phyloP scores from a whole-genome alignment of 768 basidiomycete genomes.

The Termitomyces sp. region DNA sequence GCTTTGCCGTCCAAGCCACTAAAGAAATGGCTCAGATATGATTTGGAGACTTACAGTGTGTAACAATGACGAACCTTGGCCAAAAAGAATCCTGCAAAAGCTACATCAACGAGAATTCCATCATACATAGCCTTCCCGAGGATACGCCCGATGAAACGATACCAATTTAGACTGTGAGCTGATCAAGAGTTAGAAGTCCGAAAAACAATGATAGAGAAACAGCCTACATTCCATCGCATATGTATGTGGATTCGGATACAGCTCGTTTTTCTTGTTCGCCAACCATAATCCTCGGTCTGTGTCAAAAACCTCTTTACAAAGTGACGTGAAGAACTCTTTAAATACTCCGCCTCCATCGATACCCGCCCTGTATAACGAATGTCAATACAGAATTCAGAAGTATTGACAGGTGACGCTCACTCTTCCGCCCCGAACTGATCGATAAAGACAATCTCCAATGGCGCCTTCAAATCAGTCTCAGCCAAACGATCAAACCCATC shows the following conservation, averaged over 20 bases:
- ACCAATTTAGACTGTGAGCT: conserved; percentile 90
- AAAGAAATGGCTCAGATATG: background rate
- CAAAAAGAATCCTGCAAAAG: conserved; percentile 94
- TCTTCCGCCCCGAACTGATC: conserved; percentile 86
- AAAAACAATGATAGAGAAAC: background rate
- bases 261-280: conserved; percentile 82
- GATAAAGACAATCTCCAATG: conserved; percentile 85
- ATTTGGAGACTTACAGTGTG: background rate
- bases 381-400: background rate
- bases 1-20: conserved; percentile 92
- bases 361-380: conserved; percentile 51
- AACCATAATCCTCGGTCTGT: conserved; percentile 93
- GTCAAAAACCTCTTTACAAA: conserved; percentile 94
- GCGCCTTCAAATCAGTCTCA: conserved; percentile 75
- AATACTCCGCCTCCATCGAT: conserved; percentile 97
- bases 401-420: conserved; percentile 37
- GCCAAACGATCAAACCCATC: conserved; percentile 87
- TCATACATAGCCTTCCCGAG: conserved; percentile 97
- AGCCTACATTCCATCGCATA: conserved; percentile 83
- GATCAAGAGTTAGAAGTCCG: background rate
- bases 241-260: conserved; percentile 91
- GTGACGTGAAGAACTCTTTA: conserved; percentile 94
- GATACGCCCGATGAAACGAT: conserved; percentile 87
- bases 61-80: conserved; percentile 52
- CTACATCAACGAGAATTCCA: conserved; percentile 91